phyloP scores from a whole-genome alignment of 306 rosid genomes.

The Prinsepia uniflora region DNA sequence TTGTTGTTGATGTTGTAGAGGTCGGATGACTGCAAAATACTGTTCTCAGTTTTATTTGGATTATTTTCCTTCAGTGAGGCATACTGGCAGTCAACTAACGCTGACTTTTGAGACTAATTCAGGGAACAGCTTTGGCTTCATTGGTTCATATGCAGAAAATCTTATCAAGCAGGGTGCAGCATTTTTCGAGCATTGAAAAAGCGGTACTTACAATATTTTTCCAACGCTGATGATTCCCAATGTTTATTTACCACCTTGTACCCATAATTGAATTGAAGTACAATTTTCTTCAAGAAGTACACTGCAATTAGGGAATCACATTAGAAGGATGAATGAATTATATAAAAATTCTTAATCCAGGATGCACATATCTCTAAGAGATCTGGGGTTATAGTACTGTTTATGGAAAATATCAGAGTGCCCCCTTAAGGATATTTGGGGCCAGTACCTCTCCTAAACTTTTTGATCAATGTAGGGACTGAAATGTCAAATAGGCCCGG shows the following conservation, averaged over 20 bases:
- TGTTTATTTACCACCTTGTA: slow-evolving; percentile 10
- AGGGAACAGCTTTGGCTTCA: slow-evolving; percentile 99
- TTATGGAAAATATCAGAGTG: neutral
- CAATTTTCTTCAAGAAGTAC: neutral
- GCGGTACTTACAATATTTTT: slow-evolving; percentile 44
- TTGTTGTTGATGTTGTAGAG: slow-evolving; percentile 99
- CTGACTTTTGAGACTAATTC: slow-evolving; percentile 34
- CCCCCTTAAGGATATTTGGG: neutral
- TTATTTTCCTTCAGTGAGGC: slow-evolving; percentile 14
- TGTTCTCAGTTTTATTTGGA: slow-evolving; percentile 15
- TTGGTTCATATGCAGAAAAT: slow-evolving; percentile 94
- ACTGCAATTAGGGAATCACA: neutral
- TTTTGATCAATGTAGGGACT: neutral
- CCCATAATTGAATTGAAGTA: slow-evolving; percentile 4
- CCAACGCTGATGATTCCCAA: neutral
- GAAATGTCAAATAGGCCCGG: neutral
- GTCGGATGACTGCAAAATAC: slow-evolving; percentile 37
- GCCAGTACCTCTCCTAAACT: neutral
- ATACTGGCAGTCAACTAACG: slow-evolving; percentile 9
- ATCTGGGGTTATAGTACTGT: neutral
- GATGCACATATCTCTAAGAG: neutral
- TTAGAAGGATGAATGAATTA: neutral
- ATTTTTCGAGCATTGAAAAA: slow-evolving; percentile 83
- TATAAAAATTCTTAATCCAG: neutral
- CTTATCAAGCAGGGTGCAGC: slow-evolving; percentile 75